Conservation (phyloP, 2,329 filamentous ascomycete genomes). For the Pseudovirgaria hyperparasitica region DNA sequence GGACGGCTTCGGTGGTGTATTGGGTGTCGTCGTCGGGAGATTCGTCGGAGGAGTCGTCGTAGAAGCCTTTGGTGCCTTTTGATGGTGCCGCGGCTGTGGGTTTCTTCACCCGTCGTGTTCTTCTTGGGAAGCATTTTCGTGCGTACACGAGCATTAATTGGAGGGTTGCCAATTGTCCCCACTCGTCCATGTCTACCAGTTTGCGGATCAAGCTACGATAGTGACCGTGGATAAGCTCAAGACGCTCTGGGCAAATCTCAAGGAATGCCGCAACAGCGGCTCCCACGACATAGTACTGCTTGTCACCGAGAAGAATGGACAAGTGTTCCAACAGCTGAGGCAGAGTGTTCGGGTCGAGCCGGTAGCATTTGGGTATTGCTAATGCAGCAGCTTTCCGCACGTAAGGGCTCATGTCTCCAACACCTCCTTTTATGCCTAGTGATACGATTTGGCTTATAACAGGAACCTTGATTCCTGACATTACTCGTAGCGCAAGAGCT, state of each 20-base stretch:
- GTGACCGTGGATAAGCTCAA: slow-evolving; percentile 83
- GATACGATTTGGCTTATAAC: slow-evolving; percentile 97
- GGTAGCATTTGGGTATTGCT: slow-evolving; percentile 91
- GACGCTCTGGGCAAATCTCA: slow-evolving; percentile 74
- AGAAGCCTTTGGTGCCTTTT: slow-evolving; percentile 56
- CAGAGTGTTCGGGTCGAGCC: slow-evolving; percentile 71
- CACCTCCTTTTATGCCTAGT: slow-evolving; percentile 86
- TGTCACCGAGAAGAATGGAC: slow-evolving; percentile 66
- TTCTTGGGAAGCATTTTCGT: slow-evolving; percentile 72
- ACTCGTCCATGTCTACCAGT: slow-evolving; percentile 97
- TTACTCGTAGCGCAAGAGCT: slow-evolving; percentile 84
- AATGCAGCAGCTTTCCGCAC: slow-evolving; percentile 88
- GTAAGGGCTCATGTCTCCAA: slow-evolving; percentile 85
- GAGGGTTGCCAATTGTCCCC: slow-evolving; percentile 80
- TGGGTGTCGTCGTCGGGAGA: slow-evolving; percentile 31
- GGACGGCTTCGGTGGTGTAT: slow-evolving; percentile 41
- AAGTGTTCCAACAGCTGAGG: slow-evolving; percentile 80
- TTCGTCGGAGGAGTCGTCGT: slow-evolving; percentile 45
- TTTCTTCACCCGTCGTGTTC: slow-evolving; percentile 45
- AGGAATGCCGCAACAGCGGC: slow-evolving; percentile 82
- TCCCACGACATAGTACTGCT: slow-evolving; percentile 92
- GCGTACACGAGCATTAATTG: slow-evolving; percentile 74
- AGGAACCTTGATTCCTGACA: slow-evolving; percentile 94
- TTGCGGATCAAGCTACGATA: slow-evolving; percentile 79
- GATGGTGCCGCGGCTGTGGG: slow-evolving; percentile 21